These are phyloP conservation scores for Monilinia polystroma DNA, from an alignment of 2,329 filamentous ascomycete species.

Conservation along the genomic window DNA sequence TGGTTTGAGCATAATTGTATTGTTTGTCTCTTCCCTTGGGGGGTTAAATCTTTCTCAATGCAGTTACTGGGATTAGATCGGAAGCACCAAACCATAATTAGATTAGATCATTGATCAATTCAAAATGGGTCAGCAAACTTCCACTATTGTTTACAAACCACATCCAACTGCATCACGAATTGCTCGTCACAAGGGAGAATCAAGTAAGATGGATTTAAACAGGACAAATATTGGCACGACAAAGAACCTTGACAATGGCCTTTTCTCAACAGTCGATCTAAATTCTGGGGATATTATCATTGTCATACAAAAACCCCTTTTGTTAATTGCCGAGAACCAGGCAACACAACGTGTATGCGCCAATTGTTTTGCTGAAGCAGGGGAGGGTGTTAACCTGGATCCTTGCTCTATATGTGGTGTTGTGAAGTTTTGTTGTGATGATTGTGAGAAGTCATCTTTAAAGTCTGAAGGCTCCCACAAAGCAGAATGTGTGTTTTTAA, in stretches of 20 bases:
- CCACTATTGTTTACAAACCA: not conserved
- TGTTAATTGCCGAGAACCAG: slow-evolving; percentile 36
- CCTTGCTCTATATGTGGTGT: slow-evolving; percentile 54
- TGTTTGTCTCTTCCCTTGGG: not conserved
- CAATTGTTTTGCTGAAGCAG: slow-evolving; percentile 31
- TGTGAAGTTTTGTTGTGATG: slow-evolving; percentile 53
- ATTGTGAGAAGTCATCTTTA: slow-evolving; percentile 58
- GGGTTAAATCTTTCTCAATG: not conserved
- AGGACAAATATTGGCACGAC: slow-evolving; percentile 24
- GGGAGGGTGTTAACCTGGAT: slow-evolving; percentile 27
- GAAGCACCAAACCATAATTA: slow-evolving; percentile 7
- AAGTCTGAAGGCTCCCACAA: slow-evolving; percentile 46
- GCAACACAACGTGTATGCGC: slow-evolving; percentile 36
- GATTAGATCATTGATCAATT: not conserved
- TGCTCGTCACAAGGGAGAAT: not conserved
- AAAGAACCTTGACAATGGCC: slow-evolving; percentile 30
- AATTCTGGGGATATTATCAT: slow-evolving; percentile 32
- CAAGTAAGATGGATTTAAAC: slow-evolving; percentile 26
- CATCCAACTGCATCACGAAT: not conserved
- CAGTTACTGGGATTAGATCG: slow-evolving; percentile 10
- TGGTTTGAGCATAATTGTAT: not conserved
- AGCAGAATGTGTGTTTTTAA: slow-evolving; percentile 52
- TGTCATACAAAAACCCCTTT: slow-evolving; percentile 31
- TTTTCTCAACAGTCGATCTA: slow-evolving; percentile 29
- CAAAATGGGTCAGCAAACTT: not conserved